Percentiles rank a stretch among this genome's conserved stretches.
phyloP scores from a whole-genome alignment of 1,284 basidiomycete species.

The Lignosus rhinocerotis region DNA sequence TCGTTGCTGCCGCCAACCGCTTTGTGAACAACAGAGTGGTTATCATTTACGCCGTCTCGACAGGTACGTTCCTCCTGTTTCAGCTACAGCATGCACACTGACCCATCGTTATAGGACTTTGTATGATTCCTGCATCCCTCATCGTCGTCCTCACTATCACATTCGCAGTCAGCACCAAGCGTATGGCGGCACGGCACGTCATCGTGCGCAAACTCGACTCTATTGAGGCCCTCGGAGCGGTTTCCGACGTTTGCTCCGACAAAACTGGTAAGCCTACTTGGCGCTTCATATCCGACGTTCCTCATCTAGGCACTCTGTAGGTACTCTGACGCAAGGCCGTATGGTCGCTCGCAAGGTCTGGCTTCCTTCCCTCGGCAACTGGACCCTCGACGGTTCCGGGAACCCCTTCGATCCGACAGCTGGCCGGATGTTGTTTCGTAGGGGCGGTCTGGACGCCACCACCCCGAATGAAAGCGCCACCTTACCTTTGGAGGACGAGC shows the following conservation, averaged over 20 bases:
- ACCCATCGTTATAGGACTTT: background rate
- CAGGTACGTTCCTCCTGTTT: constrained; percentile 33
- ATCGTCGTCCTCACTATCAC: constrained; percentile 45
- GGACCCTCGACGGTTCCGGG: background rate
- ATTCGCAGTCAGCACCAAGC: constrained; percentile 51
- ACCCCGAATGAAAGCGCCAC: background rate
- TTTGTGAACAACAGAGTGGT: constrained; percentile 47
- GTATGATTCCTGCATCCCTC: constrained; percentile 44
- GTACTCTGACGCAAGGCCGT: constrained; percentile 59
- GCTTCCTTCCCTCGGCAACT: constrained; percentile 38
- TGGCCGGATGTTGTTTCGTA: constrained; percentile 2
- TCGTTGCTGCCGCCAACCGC: constrained; percentile 49
- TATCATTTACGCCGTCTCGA: constrained; percentile 47
- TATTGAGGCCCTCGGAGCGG: constrained; percentile 50
- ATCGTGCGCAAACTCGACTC: constrained; percentile 55
- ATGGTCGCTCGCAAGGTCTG: constrained; percentile 60
- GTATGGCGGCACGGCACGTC: constrained; percentile 51
- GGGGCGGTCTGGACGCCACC: background rate
- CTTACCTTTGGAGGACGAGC: background rate
- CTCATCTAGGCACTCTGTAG: constrained; percentile 62
- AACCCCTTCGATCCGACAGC: constrained; percentile 11
- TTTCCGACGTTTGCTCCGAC: constrained; percentile 3
- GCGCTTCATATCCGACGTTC: constrained; percentile 51
- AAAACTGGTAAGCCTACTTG: background rate
- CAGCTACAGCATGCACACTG: background rate